Conservation (phyloP, 192 early-diverging fungal genomes). For the Obelidium mucronatum region DNA sequence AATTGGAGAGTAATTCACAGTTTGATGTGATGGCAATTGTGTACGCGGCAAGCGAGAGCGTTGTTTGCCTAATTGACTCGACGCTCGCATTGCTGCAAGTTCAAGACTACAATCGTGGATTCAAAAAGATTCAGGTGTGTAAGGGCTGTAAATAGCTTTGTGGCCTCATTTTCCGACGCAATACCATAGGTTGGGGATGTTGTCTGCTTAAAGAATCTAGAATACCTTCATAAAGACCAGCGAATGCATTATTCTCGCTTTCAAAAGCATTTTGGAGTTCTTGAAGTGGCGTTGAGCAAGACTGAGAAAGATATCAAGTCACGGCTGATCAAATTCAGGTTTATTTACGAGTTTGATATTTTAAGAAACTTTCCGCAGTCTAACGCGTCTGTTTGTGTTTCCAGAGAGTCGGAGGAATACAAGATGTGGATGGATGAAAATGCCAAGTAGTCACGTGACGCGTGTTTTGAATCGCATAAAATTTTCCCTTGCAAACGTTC, state of each 20-base stretch:
- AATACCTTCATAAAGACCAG: neutral
- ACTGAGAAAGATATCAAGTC: neutral
- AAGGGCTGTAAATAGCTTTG: too few species aligned
- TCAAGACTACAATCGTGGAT: neutral
- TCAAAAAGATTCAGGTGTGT: neutral
- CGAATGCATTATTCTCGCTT: neutral
- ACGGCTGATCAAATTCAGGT: neutral
- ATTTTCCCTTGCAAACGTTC: too few species aligned
- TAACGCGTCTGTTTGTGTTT: too few species aligned
- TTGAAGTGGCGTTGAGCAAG: neutral
- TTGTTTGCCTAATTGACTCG: neutral
- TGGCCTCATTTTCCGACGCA: neutral
- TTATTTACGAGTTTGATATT: too few species aligned
- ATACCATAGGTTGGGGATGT: neutral
- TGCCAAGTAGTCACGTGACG: too few species aligned
- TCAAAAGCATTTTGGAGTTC: neutral
- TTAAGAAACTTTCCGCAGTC: too few species aligned
- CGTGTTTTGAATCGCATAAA: too few species aligned
- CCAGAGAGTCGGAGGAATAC: too few species aligned
- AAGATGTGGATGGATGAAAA: too few species aligned
- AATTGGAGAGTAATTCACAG: slow-evolving; percentile 31
- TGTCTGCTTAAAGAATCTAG: neutral
- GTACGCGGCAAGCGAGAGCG: slow-evolving; percentile 38
- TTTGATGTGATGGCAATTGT: slow-evolving; percentile 58
- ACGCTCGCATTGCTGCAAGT: neutral